Base-by-base conservation (phyloP, 805 yeast genomes). In the Pichia californica region DNA sequence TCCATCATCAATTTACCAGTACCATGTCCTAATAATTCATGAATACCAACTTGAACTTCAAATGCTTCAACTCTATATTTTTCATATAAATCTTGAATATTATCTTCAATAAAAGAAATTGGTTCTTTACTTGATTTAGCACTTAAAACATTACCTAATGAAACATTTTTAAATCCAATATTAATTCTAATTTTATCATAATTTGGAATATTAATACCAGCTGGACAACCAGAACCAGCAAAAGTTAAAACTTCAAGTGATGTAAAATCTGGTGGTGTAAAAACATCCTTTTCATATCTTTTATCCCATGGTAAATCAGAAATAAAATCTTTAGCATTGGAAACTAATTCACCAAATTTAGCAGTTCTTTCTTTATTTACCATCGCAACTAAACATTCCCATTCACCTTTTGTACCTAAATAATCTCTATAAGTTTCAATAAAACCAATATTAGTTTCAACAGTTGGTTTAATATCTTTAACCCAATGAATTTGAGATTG, bases 361-460 rank as follows among this genome's bases (percentile, higher is more conserved):
- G 76, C 81, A 15, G 96, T 88, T 49, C 94, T 74, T 49, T 86
- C 91, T 58, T 83, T 82, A 64, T 88, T 87, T 44, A 88, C 94
- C 77, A 87, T 83, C 18, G 95, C 91, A 28, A 88, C 93, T 38
- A 88, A 67, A 25, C 95, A 87, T 66, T 88, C 96, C 91, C 93
- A 88, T 63, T 88, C 96, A 47, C 96, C 96, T 57, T 88, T 76
- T 37, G 87, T 86, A 37, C 95, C 95, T 27, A 89, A 76, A 14
- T 95, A 95, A 59, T 87, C 96, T 63, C 96, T 74, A 66, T 88
- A 88, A 25, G 96, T 88, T 67, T 88, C 96, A 53, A 88, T 88
- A 61, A 88, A 88, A 0, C 96, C 96, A 54, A 88, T 77, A 59
- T 88, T 87, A 36, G 91, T 79, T 64, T 81, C 88, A 31, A 81